Evolutionary conservation across 2,329 filamentous ascomycete species (phyloP).

Genomic region (Penicillium decumbens): DNA sequence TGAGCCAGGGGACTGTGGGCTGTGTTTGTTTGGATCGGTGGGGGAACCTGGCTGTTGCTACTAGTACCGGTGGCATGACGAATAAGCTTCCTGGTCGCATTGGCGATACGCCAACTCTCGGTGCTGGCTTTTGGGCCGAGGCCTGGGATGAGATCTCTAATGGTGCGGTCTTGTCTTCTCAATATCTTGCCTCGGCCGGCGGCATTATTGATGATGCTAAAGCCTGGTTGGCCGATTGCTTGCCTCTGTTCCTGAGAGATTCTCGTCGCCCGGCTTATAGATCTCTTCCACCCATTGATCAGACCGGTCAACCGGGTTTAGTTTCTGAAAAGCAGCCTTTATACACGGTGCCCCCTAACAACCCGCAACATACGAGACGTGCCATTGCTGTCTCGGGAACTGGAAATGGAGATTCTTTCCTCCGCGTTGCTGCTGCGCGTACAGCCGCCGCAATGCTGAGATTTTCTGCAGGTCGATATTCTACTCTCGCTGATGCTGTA

Average conservation of each 20-base stretch:
- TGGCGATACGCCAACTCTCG: constrained; percentile 78
- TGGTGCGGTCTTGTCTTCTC: background rate
- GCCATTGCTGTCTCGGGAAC: constrained; percentile 67
- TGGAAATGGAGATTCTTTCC: constrained; percentile 84
- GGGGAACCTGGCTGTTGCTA: constrained; percentile 65
- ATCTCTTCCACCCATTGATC: constrained; percentile 6
- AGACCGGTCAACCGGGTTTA: background rate
- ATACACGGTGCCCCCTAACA: background rate
- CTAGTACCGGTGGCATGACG: constrained; percentile 70
- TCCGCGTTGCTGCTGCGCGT: constrained; percentile 65
- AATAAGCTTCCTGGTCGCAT: constrained; percentile 83
- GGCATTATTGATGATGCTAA: constrained; percentile 3
- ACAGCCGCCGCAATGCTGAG: constrained; percentile 69
- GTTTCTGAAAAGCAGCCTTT: constrained; percentile 2
- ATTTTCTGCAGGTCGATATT: constrained; percentile 48
- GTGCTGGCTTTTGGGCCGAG: constrained; percentile 87
- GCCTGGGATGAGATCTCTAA: constrained; percentile 56
- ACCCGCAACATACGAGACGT: constrained; percentile 18
- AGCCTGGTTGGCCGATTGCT: constrained; percentile 15
- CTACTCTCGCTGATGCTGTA: constrained; percentile 55
- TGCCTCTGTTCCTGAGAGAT: constrained; percentile 6
- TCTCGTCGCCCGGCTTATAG: constrained; percentile 1
- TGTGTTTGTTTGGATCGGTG: constrained; percentile 74
- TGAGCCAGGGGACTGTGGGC: constrained; percentile 80
- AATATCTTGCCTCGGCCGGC: background rate